These are phyloP conservation scores for Shiraia bambusicola DNA, from an alignment of 2,329 filamentous ascomycete genomes.

Conservation along the genomic window DNA sequence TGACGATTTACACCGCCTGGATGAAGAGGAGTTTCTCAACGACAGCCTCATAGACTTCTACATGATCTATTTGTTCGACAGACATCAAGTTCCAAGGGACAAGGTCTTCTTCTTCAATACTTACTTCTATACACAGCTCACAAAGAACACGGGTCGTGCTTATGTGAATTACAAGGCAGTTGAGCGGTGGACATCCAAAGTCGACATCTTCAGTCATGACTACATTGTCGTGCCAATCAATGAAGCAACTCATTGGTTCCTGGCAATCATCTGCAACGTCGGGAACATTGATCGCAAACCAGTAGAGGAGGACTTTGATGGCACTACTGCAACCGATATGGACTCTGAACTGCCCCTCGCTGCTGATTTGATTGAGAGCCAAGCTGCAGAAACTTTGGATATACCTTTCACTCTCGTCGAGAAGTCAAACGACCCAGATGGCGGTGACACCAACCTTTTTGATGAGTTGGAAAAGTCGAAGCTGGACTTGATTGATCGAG, in stretches of 20 bases:
- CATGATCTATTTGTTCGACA: slow-evolving; percentile 57
- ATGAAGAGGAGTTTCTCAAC: slow-evolving; percentile 85
- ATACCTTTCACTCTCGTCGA: not conserved
- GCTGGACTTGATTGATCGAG: slow-evolving; percentile 23
- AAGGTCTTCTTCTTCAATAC: slow-evolving; percentile 89
- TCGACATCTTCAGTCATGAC: slow-evolving; percentile 82
- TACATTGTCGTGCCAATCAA: slow-evolving; percentile 93
- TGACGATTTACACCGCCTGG: slow-evolving; percentile 72
- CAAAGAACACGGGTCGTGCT: slow-evolving; percentile 53
- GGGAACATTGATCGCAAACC: slow-evolving; percentile 56
- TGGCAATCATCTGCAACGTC: slow-evolving; percentile 92
- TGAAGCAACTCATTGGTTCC: slow-evolving; percentile 83
- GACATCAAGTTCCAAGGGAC: slow-evolving; percentile 49
- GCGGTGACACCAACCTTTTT: slow-evolving; percentile 22
- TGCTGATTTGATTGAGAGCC: not conserved
- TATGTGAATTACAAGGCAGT: slow-evolving; percentile 82
- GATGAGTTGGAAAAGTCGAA: slow-evolving; percentile 17
- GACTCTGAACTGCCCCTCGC: not conserved
- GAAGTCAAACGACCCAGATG: not conserved
- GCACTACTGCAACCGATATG: not conserved
- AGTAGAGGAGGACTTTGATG: slow-evolving; percentile 14
- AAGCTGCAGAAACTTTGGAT: not conserved
- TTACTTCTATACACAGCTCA: slow-evolving; percentile 83
- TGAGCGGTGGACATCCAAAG: slow-evolving; percentile 80
- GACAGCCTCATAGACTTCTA: slow-evolving; percentile 93